Evolutionary conservation across 2,329 filamentous ascomycete genomes (phyloP), one percentile per base, ranked within the genome.

Genomic region (Lecanicillium sp.): DNA sequence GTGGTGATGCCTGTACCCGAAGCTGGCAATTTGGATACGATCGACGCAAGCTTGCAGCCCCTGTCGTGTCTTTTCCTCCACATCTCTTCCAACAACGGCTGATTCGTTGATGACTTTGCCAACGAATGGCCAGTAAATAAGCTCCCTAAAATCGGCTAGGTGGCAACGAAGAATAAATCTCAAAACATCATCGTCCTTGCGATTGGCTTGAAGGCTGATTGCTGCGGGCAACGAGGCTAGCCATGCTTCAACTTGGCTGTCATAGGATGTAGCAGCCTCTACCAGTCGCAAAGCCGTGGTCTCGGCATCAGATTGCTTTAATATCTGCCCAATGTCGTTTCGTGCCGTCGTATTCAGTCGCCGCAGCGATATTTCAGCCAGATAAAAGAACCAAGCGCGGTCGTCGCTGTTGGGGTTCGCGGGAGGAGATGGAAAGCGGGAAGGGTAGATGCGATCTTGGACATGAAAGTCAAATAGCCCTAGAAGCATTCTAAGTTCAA

Each of bases 341-440:
- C 30, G 30, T 17, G 30, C 30, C 14, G 30, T 33, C 9, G 59
- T 57, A 7, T 51, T 51, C 18, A 67, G 50, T 11, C 63, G 48
- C 28, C 65, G 55, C 2, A 69, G 49, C 0, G 67, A 62, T 32
- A 69, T 71, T 36, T 71, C 66, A 8, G 67, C 60, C 1, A 71
- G 59, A 39, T 69, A 70, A 35, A 68, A 70, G 42, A 62, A 67
- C 66, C 67, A 70, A 1, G 53, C 49, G 1, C 30, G 30, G 14
- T 33, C 30, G 17, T 33, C 11, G 39, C 33, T 52, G 45, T 37
- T 50, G 44, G 11, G 40, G 36, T 17, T 45, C 33, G 48, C 48
- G 12, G 46, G 53, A 4, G 52, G 47, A 3, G 51, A 49, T 14
- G 55, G 46, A 29, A 57, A 50, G 36, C 52, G 51, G 11, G 49